A percentile compares a stretch with the other conserved stretches of the same genome.
phyloP scores from a whole-genome alignment of 305 asterid species.

The Rubia occidens region DNA sequence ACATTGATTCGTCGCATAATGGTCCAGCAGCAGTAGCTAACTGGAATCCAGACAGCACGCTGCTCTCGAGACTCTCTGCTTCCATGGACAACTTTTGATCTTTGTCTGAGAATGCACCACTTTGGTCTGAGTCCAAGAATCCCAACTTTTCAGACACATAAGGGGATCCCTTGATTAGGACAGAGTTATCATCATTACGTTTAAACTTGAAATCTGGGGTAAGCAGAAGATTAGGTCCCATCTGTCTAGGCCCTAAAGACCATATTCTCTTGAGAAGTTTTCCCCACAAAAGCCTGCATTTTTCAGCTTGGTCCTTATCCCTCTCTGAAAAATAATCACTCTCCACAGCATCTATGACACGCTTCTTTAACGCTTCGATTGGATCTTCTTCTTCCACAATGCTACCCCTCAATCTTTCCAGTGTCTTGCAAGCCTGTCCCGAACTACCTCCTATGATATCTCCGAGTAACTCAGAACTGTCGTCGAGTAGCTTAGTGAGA shows the following conservation, averaged over 20 bases:
- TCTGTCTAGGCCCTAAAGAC: constrained; percentile 88
- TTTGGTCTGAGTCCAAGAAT: constrained; percentile 30
- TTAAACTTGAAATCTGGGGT: constrained; percentile 41
- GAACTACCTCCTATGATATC: constrained; percentile 80
- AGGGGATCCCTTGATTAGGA: constrained; percentile 61
- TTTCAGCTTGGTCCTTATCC: constrained; percentile 53
- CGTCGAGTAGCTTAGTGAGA: constrained; percentile 73
- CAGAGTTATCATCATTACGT: constrained; percentile 34
- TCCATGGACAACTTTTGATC: constrained; percentile 43
- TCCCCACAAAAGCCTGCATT: constrained; percentile 46
- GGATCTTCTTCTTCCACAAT: constrained; percentile 62
- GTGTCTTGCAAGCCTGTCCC: constrained; percentile 46
- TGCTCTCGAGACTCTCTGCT: constrained; percentile 72
- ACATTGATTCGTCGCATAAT: constrained; percentile 89
- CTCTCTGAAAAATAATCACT: constrained; percentile 36
- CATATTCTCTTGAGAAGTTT: constrained; percentile 61
- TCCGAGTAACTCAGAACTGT: constrained; percentile 60
- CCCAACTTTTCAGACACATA: constrained; percentile 59
- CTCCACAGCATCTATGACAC: constrained; percentile 65
- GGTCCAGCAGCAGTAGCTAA: constrained; percentile 90
- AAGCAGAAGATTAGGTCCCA: constrained; percentile 82
- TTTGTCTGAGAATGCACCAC: constrained; percentile 22
- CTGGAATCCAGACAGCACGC: constrained; percentile 84
- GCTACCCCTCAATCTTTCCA: constrained; percentile 54
- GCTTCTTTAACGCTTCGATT: constrained; percentile 59